These are phyloP conservation scores for Aethionema arabicum DNA, from an alignment of 345 rosid species.

Conservation along the genomic window DNA sequence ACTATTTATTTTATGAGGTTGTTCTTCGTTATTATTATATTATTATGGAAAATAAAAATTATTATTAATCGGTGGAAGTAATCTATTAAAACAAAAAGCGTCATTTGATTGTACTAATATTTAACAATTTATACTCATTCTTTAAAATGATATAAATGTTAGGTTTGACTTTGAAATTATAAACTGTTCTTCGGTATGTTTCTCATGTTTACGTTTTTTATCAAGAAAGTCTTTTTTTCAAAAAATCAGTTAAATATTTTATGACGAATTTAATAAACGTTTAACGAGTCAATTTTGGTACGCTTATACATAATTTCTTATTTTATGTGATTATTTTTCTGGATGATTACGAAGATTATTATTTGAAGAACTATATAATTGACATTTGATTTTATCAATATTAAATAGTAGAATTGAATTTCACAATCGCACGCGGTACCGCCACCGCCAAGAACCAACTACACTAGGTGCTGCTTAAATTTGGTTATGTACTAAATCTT, in stretches of 20 bases:
- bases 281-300: conserved; percentile 17
- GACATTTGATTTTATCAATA: too few relatives aligned
- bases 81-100: conserved; percentile 40
- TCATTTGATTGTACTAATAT: conserved; percentile 5
- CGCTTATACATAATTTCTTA: background rate
- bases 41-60: background rate
- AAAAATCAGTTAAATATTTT: too few relatives aligned
- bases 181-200: background rate
- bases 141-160: conserved; percentile 7
- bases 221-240: background rate
- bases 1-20: background rate
- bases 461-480: too few relatives aligned
- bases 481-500: too few relatives aligned
- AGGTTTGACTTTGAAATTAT: conserved; percentile 26
- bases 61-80: conserved; percentile 24
- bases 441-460: too few relatives aligned
- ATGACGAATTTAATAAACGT: background rate
- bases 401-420: too few relatives aligned
- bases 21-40: background rate
- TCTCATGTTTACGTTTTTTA: background rate
- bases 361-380: too few relatives aligned
- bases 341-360: too few relatives aligned
- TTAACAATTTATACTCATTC: background rate
- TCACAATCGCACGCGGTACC: too few relatives aligned
- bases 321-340: too few relatives aligned